Evolutionary conservation across 331 rosid species (phyloP).

Genomic region (Pyracantha coccinea): DNA sequence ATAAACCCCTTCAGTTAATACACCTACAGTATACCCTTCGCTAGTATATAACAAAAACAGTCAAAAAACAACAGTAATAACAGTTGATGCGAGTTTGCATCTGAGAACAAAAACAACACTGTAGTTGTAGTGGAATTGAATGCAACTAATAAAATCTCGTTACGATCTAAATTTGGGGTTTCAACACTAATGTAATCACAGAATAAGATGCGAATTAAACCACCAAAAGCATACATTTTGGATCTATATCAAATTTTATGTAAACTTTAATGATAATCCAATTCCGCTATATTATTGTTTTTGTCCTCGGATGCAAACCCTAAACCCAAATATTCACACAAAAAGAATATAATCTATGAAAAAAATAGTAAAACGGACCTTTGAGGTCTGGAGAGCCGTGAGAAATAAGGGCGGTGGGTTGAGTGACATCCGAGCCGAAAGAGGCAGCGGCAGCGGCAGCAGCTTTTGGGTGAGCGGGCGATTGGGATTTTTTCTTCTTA

Average conservation of each 20-base stretch:
- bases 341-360: background rate
- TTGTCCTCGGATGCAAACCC: background rate
- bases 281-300: background rate
- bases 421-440: slow-evolving; percentile 25
- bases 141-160: background rate
- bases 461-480: slow-evolving; percentile 9
- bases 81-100: background rate
- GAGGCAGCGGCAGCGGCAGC: slow-evolving; percentile 12
- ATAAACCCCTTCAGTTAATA: background rate
- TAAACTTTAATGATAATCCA: background rate
- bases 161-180: background rate
- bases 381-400: slow-evolving; percentile 27
- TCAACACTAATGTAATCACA: background rate
- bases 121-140: background rate
- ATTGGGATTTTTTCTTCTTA: slow-evolving; percentile 19
- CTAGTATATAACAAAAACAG: background rate
- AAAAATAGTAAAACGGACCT: slow-evolving; percentile 19
- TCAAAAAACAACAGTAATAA: no score
- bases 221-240: background rate
- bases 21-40: background rate
- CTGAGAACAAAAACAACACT: background rate
- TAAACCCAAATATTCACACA: background rate
- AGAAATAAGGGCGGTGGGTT: slow-evolving; percentile 34
- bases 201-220: background rate
- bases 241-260: background rate